Percentiles rank a stretch among this genome's conserved stretches.
Evolutionary conservation across 768 basidiomycete species (phyloP).

Genomic region (Mycena filopes): DNA sequence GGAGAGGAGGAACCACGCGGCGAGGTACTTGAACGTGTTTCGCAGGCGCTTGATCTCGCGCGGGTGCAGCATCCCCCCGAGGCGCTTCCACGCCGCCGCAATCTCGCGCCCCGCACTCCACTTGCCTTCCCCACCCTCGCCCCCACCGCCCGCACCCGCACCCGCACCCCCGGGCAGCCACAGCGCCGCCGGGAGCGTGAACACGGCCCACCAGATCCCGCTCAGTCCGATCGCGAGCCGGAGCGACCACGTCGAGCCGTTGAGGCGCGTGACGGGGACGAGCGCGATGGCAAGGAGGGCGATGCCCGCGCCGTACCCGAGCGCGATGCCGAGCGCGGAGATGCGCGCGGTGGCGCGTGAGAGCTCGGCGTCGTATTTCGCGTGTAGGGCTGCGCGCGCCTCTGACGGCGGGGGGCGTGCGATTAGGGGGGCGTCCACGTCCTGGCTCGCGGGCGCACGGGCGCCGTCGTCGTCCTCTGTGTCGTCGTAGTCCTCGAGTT

Average conservation of each 20-base stretch:
- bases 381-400: conserved; percentile 41
- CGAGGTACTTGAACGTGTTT: conserved; percentile 90
- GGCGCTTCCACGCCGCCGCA: conserved; percentile 74
- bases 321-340: conserved; percentile 86
- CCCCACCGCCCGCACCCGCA: conserved; percentile 10
- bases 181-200: conserved; percentile 80
- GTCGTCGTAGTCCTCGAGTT: conserved; percentile 41
- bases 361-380: conserved; percentile 64
- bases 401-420: conserved; percentile 28
- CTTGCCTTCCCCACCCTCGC: conserved; percentile 32
- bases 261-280: conserved; percentile 78
- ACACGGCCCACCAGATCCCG: conserved; percentile 89
- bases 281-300: conserved; percentile 76
- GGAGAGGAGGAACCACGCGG: conserved; percentile 94
- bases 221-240: conserved; percentile 86
- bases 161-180: conserved; percentile 67
- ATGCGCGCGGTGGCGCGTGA: conserved; percentile 84
- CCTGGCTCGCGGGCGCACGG: conserved; percentile 40
- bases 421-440: conserved; percentile 54
- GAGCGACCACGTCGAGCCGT: conserved; percentile 82
- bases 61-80: conserved; percentile 80
- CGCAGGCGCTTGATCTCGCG: conserved; percentile 76
- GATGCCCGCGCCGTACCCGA: conserved; percentile 89
- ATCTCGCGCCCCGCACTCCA: conserved; percentile 57
- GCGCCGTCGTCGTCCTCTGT: conserved; percentile 34